Percentiles rank a stretch among this genome's conserved stretches.
Conservation (phyloP, 305 asterid genomes). For the Fraxinus sp. region DNA sequence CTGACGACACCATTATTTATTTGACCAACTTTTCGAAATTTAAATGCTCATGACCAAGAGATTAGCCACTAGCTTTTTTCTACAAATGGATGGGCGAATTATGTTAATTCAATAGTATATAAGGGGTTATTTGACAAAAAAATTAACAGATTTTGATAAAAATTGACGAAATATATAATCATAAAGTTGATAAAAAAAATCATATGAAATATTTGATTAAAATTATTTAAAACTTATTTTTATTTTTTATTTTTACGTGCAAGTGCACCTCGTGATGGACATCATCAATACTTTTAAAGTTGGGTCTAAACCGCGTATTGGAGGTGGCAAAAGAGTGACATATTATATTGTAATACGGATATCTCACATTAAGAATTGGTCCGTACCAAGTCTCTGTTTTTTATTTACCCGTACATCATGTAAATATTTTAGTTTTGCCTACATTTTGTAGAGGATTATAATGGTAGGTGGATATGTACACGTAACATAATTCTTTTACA, state of each 20-base stretch:
- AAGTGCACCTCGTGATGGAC: neutral
- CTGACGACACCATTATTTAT: neutral
- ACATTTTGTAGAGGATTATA: neutral
- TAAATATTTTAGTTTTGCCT: neutral
- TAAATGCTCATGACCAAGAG: neutral
- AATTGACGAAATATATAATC: too few species aligned
- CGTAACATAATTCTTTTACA: too few species aligned
- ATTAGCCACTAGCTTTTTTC: neutral
- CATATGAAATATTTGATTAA: too few species aligned
- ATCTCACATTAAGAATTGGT: neutral
- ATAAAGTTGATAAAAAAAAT: too few species aligned
- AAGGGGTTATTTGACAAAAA: too few species aligned
- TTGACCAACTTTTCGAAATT: neutral
- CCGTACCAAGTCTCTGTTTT: neutral
- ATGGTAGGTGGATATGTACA: too few species aligned
- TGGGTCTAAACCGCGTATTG: constrained; percentile 6
- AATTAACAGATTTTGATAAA: too few species aligned
- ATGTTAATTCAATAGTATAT: too few species aligned
- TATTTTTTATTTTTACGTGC: neutral
- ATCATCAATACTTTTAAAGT: neutral
- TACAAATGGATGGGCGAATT: neutral
- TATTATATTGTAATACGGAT: neutral
- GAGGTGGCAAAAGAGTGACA: neutral
- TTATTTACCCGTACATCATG: neutral
- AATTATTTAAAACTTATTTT: too few species aligned